Evolutionary conservation across 2,329 filamentous ascomycete species (phyloP).

Genomic region (Epichloe uncinata): DNA sequence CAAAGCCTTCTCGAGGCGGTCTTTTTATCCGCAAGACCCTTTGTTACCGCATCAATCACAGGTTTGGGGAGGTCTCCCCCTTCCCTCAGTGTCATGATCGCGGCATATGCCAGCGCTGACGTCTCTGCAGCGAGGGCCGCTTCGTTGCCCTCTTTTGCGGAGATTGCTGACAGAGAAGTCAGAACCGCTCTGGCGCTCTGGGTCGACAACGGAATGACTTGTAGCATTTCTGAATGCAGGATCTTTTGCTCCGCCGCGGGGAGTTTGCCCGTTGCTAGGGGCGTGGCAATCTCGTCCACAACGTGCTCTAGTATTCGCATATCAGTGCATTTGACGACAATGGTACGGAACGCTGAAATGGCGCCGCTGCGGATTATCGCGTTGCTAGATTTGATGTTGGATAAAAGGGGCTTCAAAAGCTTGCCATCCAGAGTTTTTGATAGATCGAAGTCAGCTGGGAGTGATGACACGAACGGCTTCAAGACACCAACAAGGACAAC

Average conservation of each 20-base stretch:
- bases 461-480: constrained; percentile 54
- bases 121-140: constrained; percentile 65
- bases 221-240: constrained; percentile 70
- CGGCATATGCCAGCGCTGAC: constrained; percentile 52
- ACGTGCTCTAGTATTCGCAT: constrained; percentile 49
- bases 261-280: constrained; percentile 73
- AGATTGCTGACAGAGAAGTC: constrained; percentile 51
- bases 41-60: constrained; percentile 57
- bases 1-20: constrained; percentile 64
- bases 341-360: constrained; percentile 55
- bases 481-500: constrained; percentile 72
- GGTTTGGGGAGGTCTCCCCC: constrained; percentile 49
- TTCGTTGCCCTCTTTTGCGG: constrained; percentile 82
- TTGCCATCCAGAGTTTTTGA: constrained; percentile 58
- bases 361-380: constrained; percentile 61
- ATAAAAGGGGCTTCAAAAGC: constrained; percentile 75
- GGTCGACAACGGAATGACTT: constrained; percentile 45
- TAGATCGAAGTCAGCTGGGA: constrained; percentile 62
- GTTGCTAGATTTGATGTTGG: constrained; percentile 86
- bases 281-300: constrained; percentile 62
- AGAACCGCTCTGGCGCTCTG: constrained; percentile 54
- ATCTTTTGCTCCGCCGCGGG: constrained; percentile 74
- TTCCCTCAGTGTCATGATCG: constrained; percentile 47
- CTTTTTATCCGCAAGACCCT: constrained; percentile 80
- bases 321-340: constrained; percentile 50